Evolutionary conservation across 73 alveolate species (phyloP), one percentile per base, ranked within the genome.

Genomic region (Paramecium sonneborni): DNA sequence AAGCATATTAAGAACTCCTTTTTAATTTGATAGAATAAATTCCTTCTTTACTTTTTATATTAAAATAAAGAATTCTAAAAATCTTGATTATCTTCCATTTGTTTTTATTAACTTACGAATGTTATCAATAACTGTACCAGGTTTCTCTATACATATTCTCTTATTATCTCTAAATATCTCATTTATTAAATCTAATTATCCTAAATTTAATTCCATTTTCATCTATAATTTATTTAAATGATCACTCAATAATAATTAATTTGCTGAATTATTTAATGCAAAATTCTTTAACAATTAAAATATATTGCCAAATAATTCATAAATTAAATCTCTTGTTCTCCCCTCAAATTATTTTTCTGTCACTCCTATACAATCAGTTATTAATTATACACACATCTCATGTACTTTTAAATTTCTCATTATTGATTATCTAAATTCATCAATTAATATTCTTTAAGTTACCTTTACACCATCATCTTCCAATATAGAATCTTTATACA

Each of bases 81-180:
- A 88, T 23, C 76, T 38, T 5, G 94, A 88, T 72, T 88, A 38
- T 44, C 94, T 88, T 6, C 94, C 94, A 88, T 88, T 88, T 20
- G 56, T 70, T 32, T 88, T 43, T 11, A 88, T 88, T 26, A 88
- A 62, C 30, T 84, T 69, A 43, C 85, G 39, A 12, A 88, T 57
- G 24, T 70, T 58, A 30, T 88, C 94, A 20, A 84, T 56, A 0
- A 88, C 70, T 70, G 43, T 69, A 24, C 87, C 94, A 41, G 85
- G 90, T 69, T 88, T 70, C 30, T 88, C 94, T 7, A 88, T 44
- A 20, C 94, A 88, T 30, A 88, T 88, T 57, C 84, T 88, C 35
- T 88, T 88, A 88, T 88, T 88, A 14, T 88, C 70, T 41, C 94
- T 62, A 24, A 88, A 88, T 46, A 88, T 72, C 70, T 88, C 94